Evolutionary conservation across 2,329 filamentous ascomycete species (phyloP).

Genomic region (Microsporum ferrugineum): DNA sequence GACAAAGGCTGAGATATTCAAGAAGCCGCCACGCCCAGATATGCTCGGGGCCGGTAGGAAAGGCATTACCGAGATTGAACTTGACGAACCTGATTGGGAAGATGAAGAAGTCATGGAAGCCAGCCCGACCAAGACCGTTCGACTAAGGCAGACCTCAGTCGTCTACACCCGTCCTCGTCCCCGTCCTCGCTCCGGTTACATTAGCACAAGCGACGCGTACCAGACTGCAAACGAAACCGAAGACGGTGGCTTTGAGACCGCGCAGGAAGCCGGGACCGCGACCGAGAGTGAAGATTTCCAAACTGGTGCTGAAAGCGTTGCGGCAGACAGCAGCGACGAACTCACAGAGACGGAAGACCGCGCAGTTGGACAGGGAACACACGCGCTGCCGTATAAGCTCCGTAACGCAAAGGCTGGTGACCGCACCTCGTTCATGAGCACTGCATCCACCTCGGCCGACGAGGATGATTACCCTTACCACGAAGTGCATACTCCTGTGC

Average conservation of each 20-base stretch:
- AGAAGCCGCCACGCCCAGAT: constrained; percentile 63
- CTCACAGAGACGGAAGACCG: constrained; percentile 72
- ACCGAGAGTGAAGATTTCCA: constrained; percentile 94
- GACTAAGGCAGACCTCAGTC: constrained; percentile 11
- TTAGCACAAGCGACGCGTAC: constrained; percentile 56
- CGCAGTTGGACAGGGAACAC: constrained; percentile 24
- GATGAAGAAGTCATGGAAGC: constrained; percentile 53
- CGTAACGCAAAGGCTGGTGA: constrained; percentile 41
- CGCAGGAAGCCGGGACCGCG: constrained; percentile 60
- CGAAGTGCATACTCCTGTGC: constrained; percentile 52
- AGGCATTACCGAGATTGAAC: constrained; percentile 63
- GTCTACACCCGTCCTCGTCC: background rate
- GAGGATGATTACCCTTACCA: constrained; percentile 55
- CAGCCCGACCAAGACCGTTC: constrained; percentile 43
- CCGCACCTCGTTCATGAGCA: constrained; percentile 67
- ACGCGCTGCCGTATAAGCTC: constrained; percentile 29
- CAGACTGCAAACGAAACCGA: constrained; percentile 69
- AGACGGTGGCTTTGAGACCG: constrained; percentile 54
- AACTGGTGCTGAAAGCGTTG: constrained; percentile 67
- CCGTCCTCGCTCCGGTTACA: constrained; percentile 15
- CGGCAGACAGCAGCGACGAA: constrained; percentile 62
- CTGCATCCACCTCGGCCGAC: constrained; percentile 77
- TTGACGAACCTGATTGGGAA: constrained; percentile 82
- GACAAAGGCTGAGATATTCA: constrained; percentile 56
- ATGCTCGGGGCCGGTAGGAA: constrained; percentile 64